These are phyloP conservation scores for Sclerotinia sclerotiorum DNA, from an alignment of 2,329 filamentous ascomycete genomes.

Conservation along the genomic window DNA sequence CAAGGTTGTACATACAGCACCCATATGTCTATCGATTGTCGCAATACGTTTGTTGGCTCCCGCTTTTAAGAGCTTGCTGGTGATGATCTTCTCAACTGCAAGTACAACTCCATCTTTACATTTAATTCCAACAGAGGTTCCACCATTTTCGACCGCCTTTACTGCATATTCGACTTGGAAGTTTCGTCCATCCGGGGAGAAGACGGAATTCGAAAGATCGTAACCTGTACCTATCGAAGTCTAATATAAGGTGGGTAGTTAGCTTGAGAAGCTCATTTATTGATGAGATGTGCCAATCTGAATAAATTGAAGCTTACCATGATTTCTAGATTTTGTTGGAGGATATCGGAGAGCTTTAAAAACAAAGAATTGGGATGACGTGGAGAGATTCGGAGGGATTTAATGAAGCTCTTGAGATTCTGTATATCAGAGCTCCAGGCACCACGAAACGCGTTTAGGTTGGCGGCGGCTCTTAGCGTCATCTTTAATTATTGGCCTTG, in stretches of 20 bases:
- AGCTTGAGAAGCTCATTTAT: conserved; percentile 26
- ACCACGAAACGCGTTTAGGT: conserved; percentile 38
- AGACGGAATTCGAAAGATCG: conserved; percentile 99
- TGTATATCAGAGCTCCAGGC: conserved; percentile 37
- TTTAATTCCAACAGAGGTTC: conserved; percentile 92
- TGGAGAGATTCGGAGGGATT: conserved; percentile 26
- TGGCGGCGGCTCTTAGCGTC: conserved; percentile 22
- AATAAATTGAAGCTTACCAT: conserved; percentile 39
- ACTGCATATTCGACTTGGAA: conserved; percentile 99
- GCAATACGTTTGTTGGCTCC: conserved; percentile 97
- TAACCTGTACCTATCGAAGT: conserved; percentile 99
- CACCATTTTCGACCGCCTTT: conserved; percentile 97
- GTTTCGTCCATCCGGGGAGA: conserved; percentile 97
- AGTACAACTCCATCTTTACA: conserved; percentile 97
- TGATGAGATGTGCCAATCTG: background rate
- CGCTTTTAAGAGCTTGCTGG: conserved; percentile 91
- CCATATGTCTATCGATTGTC: conserved; percentile 89
- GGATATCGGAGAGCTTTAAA: conserved; percentile 21
- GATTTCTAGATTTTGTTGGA: conserved; percentile 29
- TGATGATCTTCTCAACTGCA: conserved; percentile 93
- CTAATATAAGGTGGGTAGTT: conserved; percentile 49
- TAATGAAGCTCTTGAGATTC: conserved; percentile 32
- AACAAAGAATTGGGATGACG: conserved; percentile 24
- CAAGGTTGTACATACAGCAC: conserved; percentile 65
- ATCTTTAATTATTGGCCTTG: background rate